phyloP scores from a whole-genome alignment of 208 protist species.

The Angomonas ambiguus region DNA sequence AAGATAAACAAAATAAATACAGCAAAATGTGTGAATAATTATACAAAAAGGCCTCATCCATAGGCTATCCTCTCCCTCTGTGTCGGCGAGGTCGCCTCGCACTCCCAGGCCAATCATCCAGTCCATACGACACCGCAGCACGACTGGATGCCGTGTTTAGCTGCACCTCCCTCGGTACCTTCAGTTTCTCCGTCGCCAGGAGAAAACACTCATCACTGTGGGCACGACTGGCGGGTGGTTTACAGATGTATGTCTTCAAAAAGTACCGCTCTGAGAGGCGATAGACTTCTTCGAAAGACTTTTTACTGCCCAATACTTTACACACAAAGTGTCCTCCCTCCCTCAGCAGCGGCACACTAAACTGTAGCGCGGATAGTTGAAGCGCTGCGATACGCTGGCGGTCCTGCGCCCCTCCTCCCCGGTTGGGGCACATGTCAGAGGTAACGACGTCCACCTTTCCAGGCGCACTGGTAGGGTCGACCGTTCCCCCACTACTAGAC shows the following conservation, averaged over 20 bases:
- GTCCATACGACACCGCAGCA: slow-evolving; percentile 26
- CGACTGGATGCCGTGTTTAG: not conserved
- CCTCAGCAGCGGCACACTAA: slow-evolving; percentile 43
- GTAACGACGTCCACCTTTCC: slow-evolving; percentile 59
- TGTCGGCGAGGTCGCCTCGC: slow-evolving; percentile 14
- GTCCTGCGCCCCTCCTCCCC: slow-evolving; percentile 56
- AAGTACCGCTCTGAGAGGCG: slow-evolving; percentile 29
- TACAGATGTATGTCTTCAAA: slow-evolving; percentile 38
- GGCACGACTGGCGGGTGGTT: slow-evolving; percentile 62
- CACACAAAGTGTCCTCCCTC: slow-evolving; percentile 72
- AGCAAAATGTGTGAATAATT: too few species aligned
- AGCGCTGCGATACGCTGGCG: slow-evolving; percentile 60
- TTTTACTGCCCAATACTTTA: slow-evolving; percentile 63
- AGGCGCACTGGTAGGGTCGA: not conserved
- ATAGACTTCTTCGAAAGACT: slow-evolving; percentile 47
- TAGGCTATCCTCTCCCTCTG: not conserved
- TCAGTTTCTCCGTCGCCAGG: slow-evolving; percentile 37
- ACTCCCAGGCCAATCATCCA: slow-evolving; percentile 74
- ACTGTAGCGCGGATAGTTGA: slow-evolving; percentile 41
- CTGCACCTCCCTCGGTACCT: slow-evolving; percentile 13
- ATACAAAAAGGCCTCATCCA: too few species aligned
- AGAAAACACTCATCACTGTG: slow-evolving; percentile 75
- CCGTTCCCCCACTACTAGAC: not conserved
- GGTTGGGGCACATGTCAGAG: slow-evolving; percentile 85
- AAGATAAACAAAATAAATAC: too few species aligned